Evolutionary conservation across 495 filamentous ascomycete species (phyloP).

Genomic region (Aspergillus avenaceus): DNA sequence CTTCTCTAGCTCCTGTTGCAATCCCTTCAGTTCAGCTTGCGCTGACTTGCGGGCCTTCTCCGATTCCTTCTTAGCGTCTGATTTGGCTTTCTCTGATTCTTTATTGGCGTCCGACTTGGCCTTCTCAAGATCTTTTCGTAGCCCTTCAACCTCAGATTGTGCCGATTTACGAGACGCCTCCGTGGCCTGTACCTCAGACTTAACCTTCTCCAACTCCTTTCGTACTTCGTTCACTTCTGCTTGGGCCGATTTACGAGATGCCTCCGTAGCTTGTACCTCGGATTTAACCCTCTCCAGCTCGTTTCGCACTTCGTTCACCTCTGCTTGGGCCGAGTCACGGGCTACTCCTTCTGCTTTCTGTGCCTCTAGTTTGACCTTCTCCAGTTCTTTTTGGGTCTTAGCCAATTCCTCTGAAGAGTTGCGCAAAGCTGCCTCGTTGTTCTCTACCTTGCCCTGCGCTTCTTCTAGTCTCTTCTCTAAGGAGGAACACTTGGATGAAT

Average conservation of each 20-base stretch:
- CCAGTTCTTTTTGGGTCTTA: slow-evolving; percentile 16
- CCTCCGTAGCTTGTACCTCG: slow-evolving; percentile 75
- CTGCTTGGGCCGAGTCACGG: slow-evolving; percentile 58
- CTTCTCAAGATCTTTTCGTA: slow-evolving; percentile 4
- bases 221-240: slow-evolving; percentile 30
- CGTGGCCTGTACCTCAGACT: neutral
- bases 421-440: slow-evolving; percentile 15
- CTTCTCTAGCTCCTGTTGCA: too few relatives aligned
- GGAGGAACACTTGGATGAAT: slow-evolving; percentile 42
- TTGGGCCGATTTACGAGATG: slow-evolving; percentile 40
- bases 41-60: too few relatives aligned
- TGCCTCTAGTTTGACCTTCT: slow-evolving; percentile 12
- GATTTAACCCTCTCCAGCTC: slow-evolving; percentile 82
- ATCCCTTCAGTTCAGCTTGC: too few relatives aligned
- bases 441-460: slow-evolving; percentile 40
- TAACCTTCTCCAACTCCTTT: slow-evolving; percentile 23
- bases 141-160: neutral
- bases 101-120: slow-evolving; percentile 20
- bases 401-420: slow-evolving; percentile 20
- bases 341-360: slow-evolving; percentile 24
- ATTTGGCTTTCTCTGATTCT: too few relatives aligned
- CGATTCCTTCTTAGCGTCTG: too few relatives aligned
- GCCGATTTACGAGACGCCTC: neutral
- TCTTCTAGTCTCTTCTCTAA: slow-evolving; percentile 44
- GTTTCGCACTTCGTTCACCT: slow-evolving; percentile 80